phyloP scores from a whole-genome alignment of 2,329 filamentous ascomycete genomes.

The Penicillium thymicola region DNA sequence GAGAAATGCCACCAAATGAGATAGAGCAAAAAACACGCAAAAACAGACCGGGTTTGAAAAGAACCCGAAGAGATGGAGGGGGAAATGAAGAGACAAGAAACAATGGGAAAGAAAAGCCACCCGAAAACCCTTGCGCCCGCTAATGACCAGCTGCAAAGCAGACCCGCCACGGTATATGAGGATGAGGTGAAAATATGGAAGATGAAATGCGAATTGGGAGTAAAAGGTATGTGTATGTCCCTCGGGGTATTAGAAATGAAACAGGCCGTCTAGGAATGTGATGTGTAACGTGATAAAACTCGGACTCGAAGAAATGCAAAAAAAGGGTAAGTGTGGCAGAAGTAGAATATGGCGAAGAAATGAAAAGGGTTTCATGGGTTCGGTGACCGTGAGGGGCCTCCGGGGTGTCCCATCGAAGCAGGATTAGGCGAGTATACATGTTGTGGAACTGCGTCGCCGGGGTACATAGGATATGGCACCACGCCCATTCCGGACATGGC shows the following conservation, averaged over 20 bases:
- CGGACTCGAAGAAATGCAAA: slow-evolving; percentile 6
- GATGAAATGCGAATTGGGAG: slow-evolving; percentile 7
- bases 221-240: slow-evolving; percentile 13
- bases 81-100: slow-evolving; percentile 7
- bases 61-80: slow-evolving; percentile 3
- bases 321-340: neutral
- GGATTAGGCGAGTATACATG: slow-evolving; percentile 25
- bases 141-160: slow-evolving; percentile 36
- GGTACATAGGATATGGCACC: slow-evolving; percentile 35
- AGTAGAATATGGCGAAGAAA: neutral
- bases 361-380: slow-evolving; percentile 15
- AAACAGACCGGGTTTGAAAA: neutral
- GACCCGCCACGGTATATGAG: slow-evolving; percentile 27
- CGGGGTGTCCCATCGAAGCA: slow-evolving; percentile 33
- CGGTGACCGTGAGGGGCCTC: slow-evolving; percentile 24
- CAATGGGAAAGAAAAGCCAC: slow-evolving; percentile 30
- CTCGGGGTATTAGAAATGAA: slow-evolving; percentile 28
- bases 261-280: slow-evolving; percentile 26
- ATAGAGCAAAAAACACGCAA: neutral
- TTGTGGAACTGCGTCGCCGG: slow-evolving; percentile 26
- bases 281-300: slow-evolving; percentile 17
- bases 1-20: neutral
- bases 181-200: slow-evolving; percentile 19
- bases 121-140: slow-evolving; percentile 37
- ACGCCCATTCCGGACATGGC: slow-evolving; percentile 30